Conservation (phyloP, 768 basidiomycete genomes). For the Suillus luteus region DNA sequence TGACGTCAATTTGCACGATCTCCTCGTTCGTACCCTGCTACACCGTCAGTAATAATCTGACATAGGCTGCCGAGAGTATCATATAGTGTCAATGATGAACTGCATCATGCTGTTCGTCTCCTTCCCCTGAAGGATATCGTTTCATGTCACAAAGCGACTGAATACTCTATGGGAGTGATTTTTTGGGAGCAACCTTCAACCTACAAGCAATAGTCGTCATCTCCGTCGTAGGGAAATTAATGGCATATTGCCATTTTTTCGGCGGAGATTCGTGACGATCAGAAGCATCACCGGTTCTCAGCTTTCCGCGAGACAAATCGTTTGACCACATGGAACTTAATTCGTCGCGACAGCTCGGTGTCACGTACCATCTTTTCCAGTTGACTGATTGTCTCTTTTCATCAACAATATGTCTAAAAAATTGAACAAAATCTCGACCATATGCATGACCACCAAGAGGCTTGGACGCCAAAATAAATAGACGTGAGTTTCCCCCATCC, state of each 20-base stretch:
- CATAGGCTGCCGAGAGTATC: not conserved
- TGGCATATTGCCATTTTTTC: not conserved
- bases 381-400: not conserved
- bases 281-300: not conserved
- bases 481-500: not conserved
- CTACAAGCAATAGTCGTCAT: not conserved
- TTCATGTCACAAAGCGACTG: not conserved
- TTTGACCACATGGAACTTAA: not conserved
- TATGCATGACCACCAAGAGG: not conserved
- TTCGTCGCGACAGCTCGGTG: not conserved
- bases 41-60: not conserved
- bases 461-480: not conserved
- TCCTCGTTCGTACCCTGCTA: conserved; percentile 7
- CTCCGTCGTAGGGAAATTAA: not conserved
- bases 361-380: not conserved
- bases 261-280: conserved; percentile 1
- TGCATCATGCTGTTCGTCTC: not conserved
- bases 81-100: not conserved
- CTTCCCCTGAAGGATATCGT: not conserved
- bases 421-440: not conserved
- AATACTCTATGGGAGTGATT: not conserved
- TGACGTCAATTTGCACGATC: conserved; percentile 1
- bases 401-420: not conserved
- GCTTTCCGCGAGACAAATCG: not conserved
- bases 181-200: not conserved